Evolutionary conservation across 2,329 filamentous ascomycete species (phyloP).

Genomic region (Nigrograna mackinnonii): DNA sequence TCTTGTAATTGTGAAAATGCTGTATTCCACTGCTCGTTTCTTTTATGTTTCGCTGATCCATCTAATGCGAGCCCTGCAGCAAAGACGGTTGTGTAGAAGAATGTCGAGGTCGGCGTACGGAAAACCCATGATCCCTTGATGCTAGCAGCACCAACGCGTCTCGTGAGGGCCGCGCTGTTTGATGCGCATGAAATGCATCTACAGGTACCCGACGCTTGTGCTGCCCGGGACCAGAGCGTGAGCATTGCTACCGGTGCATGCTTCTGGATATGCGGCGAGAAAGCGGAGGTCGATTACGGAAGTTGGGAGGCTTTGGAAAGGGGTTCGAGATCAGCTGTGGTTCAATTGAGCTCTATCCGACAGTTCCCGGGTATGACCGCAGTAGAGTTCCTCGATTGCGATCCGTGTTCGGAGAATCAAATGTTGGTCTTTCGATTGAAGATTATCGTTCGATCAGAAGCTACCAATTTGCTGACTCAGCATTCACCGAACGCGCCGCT

Average conservation of each 20-base stretch:
- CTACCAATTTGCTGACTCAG: no score
- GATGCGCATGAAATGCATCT: constrained; percentile 65
- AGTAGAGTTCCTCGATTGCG: no score
- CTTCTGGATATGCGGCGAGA: no score
- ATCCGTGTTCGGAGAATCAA: no score
- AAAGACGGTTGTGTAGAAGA: constrained; percentile 70
- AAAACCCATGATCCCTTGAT: constrained; percentile 55
- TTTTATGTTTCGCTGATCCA: constrained; percentile 60
- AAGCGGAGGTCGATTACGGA: background rate
- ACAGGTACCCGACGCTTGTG: constrained; percentile 63
- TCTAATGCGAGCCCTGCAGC: constrained; percentile 68
- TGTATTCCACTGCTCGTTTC: constrained; percentile 63
- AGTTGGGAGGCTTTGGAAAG: background rate
- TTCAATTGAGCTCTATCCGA: no score
- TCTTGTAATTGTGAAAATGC: constrained; percentile 61
- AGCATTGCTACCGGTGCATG: constrained; percentile 61
- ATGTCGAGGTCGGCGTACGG: constrained; percentile 62
- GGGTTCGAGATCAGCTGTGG: background rate
- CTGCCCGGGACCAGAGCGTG: constrained; percentile 68
- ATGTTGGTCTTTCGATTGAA: no score
- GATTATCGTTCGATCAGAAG: no score
- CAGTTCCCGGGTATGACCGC: no score
- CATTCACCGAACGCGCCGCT: no score
- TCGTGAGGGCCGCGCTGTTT: constrained; percentile 51
- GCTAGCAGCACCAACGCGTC: constrained; percentile 55